Evolutionary conservation across 352 stramenopile species (phyloP).

Genomic region (Phytophthora podocarpi): DNA sequence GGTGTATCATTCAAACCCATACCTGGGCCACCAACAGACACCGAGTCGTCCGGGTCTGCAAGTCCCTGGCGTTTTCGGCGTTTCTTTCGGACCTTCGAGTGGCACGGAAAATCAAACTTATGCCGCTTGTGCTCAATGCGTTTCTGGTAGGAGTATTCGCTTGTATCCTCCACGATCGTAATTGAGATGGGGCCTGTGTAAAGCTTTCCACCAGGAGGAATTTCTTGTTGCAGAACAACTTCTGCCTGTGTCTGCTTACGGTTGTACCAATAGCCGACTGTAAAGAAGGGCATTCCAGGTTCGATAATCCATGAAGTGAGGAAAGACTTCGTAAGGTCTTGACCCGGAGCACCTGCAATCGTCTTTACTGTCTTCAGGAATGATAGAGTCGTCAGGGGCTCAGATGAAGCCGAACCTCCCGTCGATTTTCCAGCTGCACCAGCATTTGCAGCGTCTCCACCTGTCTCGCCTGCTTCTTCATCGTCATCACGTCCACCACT

Average conservation of each 20-base stretch:
- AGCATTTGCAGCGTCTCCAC: conserved; percentile 17
- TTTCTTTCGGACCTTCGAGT: conserved; percentile 90
- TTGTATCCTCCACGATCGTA: conserved; percentile 87
- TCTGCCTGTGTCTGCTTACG: conserved; percentile 87
- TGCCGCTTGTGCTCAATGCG: conserved; percentile 85
- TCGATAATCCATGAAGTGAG: conserved; percentile 84
- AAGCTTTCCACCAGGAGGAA: conserved; percentile 78
- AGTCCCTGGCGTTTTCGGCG: conserved; percentile 82
- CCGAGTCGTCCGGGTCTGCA: conserved; percentile 77
- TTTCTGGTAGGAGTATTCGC: conserved; percentile 82
- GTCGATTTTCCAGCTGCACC: conserved; percentile 26
- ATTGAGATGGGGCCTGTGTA: conserved; percentile 84
- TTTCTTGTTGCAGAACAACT: conserved; percentile 83
- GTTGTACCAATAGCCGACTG: conserved; percentile 90
- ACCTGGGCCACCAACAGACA: conserved; percentile 72
- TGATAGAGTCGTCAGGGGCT: conserved; percentile 77
- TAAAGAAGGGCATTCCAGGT: conserved; percentile 86
- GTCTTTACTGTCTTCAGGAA: conserved; percentile 85
- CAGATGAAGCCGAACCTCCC: conserved; percentile 21
- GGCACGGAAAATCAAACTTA: conserved; percentile 88
- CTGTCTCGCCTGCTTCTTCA: conserved; percentile 35
- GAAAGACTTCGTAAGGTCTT: conserved; percentile 85
- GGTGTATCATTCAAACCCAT: conserved; percentile 89
- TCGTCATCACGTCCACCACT: conserved; percentile 38
- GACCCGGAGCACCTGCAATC: conserved; percentile 73